Conservation (phyloP, 768 basidiomycete genomes). For the Coprinellus aureogranulatus region DNA sequence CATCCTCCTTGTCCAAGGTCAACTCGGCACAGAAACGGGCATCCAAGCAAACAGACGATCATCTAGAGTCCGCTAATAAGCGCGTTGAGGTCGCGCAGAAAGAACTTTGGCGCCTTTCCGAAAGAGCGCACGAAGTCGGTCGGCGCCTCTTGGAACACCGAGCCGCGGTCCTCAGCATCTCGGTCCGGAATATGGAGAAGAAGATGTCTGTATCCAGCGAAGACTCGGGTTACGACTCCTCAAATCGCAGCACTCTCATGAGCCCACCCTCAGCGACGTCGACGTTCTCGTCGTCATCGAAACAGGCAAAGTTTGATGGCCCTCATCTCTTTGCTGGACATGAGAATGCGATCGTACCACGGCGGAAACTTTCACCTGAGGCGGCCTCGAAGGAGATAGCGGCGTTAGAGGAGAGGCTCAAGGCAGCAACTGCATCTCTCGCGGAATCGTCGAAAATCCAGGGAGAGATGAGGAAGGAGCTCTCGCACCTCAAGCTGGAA, state of each 20-base stretch:
- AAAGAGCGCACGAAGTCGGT: constrained; percentile 60
- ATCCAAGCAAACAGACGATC: constrained; percentile 65
- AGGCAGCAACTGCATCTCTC: constrained; percentile 57
- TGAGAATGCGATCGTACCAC: constrained; percentile 61
- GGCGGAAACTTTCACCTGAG: constrained; percentile 39
- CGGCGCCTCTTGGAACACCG: constrained; percentile 75
- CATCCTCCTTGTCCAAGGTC: constrained; percentile 67
- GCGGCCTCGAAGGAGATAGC: constrained; percentile 44
- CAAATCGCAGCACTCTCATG: constrained; percentile 47
- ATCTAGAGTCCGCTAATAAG: constrained; percentile 69
- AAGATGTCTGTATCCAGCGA: constrained; percentile 39
- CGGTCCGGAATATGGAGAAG: constrained; percentile 66
- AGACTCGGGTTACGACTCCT: constrained; percentile 55
- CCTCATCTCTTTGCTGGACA: constrained; percentile 86
- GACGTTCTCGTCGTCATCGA: constrained; percentile 40
- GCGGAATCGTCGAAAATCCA: constrained; percentile 59
- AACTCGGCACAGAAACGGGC: constrained; percentile 57
- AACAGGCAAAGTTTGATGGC: constrained; percentile 69
- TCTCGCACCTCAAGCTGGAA: constrained; percentile 61
- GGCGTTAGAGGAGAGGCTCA: constrained; percentile 63
- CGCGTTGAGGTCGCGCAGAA: constrained; percentile 70
- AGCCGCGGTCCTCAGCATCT: constrained; percentile 74
- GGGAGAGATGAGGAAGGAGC: constrained; percentile 58
- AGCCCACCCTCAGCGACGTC: constrained; percentile 41
- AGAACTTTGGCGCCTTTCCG: constrained; percentile 68